Evolutionary conservation across 345 rosid genomes (phyloP), one percentile per base, ranked within the genome.

Genomic region (Sonneratia alba): DNA sequence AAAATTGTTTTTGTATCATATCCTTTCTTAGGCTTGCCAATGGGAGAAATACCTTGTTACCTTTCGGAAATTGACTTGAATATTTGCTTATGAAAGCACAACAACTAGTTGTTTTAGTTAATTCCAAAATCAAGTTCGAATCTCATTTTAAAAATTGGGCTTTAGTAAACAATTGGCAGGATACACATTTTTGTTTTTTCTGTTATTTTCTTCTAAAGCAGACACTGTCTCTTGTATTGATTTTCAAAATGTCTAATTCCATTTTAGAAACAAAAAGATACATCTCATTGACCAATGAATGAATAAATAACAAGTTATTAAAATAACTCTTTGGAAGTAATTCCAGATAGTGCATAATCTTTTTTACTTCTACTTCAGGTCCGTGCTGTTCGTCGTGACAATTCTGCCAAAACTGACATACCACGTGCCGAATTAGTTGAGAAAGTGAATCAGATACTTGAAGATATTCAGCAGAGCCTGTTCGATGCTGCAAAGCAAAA

Each of bases 321-420:
- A 8, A 53, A 1, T 57, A 22, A 57, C 13, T 1, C 34, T n/a
- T 56, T n/a, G 62, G 13, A 57, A 57, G 7, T 10, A 57, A n/a
- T 57, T n/a, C 1, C 32, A n/a, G 97, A 95, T 53, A 19, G 22
- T 53, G 21, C 22, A 53, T 53, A 57, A 57, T 57, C 63, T 57
- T 57, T 67, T 27, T 55, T 73, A 51, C 38, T 74, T 74, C 55
- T 66, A 66, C 67, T 74, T 49, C 86, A 95, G 97, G 97, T 89
- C n/a, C 93, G 97, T 72, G 86, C 84, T 21, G 97, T 90, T 76
- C 88, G 97, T 53, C 92, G 96, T 68, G 97, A 95, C 81, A 92
- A 77, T 71, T 94, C 86, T 70, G 80, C 80, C 10, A 95, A 92
- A 79, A 66, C 69, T 32, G 97, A 92, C 80, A 78, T 92, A 72